Evolutionary conservation across 805 yeast species (phyloP), one percentile per base, ranked within the genome.

Genomic region (Pichia paraexigua): DNA sequence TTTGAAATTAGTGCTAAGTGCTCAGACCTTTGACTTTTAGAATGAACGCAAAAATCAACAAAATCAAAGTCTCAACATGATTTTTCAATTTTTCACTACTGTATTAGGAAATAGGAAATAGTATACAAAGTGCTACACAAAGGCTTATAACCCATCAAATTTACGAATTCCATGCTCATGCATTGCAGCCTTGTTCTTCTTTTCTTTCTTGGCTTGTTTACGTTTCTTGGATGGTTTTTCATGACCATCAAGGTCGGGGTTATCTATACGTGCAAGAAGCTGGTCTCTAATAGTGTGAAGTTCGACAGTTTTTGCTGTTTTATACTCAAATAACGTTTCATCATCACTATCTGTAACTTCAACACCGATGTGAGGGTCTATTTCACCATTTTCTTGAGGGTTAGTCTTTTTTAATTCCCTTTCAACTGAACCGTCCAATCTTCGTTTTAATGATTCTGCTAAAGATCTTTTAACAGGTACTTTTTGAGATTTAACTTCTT

Each of bases 131-230:
- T n/a, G 39, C 12, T 35, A 35, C 39, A 35, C 9, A 22, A 2
- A 15, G n/a, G 10, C 4, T n/a, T 52, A 55, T 43, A 55, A 32
- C 52, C 75, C 90, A 10, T 82, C 89, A 60, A 85, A 85, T 57
- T 70, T 78, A 42, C 76, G 71, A 48, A 84, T 83, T 0, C 88
- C 88, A 56, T 82, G 87, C 51, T 78, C 83, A 49, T 77, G 80
- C 32, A 72, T 72, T 45, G 75, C 81, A 52, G 70, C 55, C 49
- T 77, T 78, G 44, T 68, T 67, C 56, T 72, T 71, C 49, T 68
- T 64, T 50, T 67, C 69, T 45, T 63, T 61, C 27, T 62, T 61
- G 40, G 56, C 56, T 47, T 62, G 62, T 39, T 60, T 54, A 12
- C 60, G 47, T 28, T 49, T 53, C 41, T 39, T 53, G 13, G 35